Base-by-base conservation (phyloP, 768 basidiomycete genomes). In the Collybia sordida region DNA sequence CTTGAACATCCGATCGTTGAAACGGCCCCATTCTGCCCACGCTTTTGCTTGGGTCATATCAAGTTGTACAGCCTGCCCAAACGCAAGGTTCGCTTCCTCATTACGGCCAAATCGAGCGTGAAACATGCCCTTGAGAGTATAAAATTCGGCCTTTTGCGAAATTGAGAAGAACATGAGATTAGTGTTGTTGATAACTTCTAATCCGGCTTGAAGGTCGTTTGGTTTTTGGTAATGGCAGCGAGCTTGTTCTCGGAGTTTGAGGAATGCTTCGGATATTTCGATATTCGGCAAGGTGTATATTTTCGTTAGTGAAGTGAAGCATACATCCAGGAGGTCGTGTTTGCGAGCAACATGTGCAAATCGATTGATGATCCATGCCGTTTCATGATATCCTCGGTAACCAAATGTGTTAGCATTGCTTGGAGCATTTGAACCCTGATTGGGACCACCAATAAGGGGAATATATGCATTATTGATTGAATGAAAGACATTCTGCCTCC, bases 241-340 rank as follows among this genome's bases (percentile, higher is more conserved):
- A 5, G 97, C 97, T 69, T 99, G 97, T 67, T 99, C 97, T 42
- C 97, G 86, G 24, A 99, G 82, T 68, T 99, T 99, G 50, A 99
- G 76, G 77, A 99, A 99, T 1, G 97, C 97, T 65, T 99, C 97
- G 2, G 97, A 96, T 53, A 99, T 99, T 71, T 99, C 97, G 68
- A 99, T 99, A 65, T 99, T 99, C 18, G 97, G 97, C 17, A 99
- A 76, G 0, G 93, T 95, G 69, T 99, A 99, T 56, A 99, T 99
- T 72, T 94, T 98, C 67, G 89, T 94, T 61, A 99, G 77, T 1
- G 90, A 90, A 4, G 81, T 90, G 71, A 92, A 93, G 73, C 97
- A 98, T 35, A 97, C 97, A 42, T 99, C 97, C 39, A 95, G 78
- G 6, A 99, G 79, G 53, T 95, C 90, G 62, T 99, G 97, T 69